Evolutionary conservation across 2,329 filamentous ascomycete species (phyloP), one percentile per base, ranked within the genome.

Genomic region (Curvularia hawaiiensis): DNA sequence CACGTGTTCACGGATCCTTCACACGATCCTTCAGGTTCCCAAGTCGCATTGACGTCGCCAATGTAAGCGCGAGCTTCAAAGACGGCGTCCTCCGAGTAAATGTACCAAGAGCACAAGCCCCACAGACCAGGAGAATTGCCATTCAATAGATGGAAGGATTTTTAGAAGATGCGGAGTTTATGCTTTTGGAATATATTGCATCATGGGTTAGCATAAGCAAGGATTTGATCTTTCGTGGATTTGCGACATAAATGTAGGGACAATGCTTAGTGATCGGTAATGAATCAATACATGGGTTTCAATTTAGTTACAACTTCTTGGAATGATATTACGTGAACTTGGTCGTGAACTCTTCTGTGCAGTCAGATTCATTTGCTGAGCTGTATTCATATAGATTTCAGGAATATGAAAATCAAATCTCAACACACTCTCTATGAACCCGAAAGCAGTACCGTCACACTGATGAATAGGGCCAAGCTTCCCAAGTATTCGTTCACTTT

Each of bases 21-120:
- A 82, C 84, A 48, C 84, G 89, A 62, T 85, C 82, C 58, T 91
- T 91, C 79, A 84, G 79, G 73, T 91, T 91, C 79, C 86, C 88
- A 0, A 77, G 77, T 51, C 83, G 83, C 28, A 82, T 91, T 59
- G 85, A 90, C 69, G 83, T 85, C 67, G 84, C 87, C 16, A 77
- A 69, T 3, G 88, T 91, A 54, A 80, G 76, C 44, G 89, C 89
- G 49, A 81, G 72, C 52, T 83, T 91, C 66, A 83, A 85, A 75
- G 84, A 90, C 59, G 89, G 89, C 28, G 80, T 90, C 61, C 79
- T 91, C 63, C 84, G 75, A 64, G 81, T 91, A 58, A 70, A 80
- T 26, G 83, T 91, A 18, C 89, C 89, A 50, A 91, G 90, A 82
- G 83, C 84, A 26, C 70, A 70, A 39, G 63, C 53, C 16, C 67